phyloP scores from a whole-genome alignment of 192 early-diverging fungal genomes.

The Entomortierella chlamydospora region DNA sequence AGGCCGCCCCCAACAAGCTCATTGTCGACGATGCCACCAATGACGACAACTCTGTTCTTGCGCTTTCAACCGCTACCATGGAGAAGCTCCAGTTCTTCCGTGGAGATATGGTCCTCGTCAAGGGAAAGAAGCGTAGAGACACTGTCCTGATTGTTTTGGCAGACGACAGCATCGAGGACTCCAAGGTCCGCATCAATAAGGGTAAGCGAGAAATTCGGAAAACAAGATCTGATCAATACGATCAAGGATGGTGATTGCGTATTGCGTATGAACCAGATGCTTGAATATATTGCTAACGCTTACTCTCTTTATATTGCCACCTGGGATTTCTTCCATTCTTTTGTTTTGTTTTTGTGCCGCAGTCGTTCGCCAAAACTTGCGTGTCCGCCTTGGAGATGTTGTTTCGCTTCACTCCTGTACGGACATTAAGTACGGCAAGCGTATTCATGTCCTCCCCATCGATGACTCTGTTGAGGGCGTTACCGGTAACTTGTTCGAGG shows the following conservation, averaged over 20 bases:
- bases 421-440: conserved; percentile 98
- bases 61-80: conserved; percentile 91
- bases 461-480: conserved; percentile 99
- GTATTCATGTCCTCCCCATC: conserved; percentile 96
- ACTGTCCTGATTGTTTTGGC: conserved; percentile 95
- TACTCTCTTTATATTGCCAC: conserved; percentile 99
- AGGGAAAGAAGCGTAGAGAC: conserved; percentile 98
- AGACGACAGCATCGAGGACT: conserved; percentile 92
- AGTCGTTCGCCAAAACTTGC: conserved; percentile 96
- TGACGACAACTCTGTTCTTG: conserved; percentile 97
- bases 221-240: conserved; percentile 3
- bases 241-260: not conserved
- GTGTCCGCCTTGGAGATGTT: conserved; percentile 95
- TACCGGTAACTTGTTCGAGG: conserved; percentile 97
- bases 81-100: conserved; percentile 93
- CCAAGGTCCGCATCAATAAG: conserved; percentile 95
- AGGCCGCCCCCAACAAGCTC: conserved; percentile 96
- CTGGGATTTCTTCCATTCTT: conserved; percentile 78
- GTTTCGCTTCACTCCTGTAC: conserved; percentile 95
- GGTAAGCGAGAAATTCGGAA: conserved; percentile 46
- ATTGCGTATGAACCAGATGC: conserved; percentile 55
- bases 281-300: not conserved
- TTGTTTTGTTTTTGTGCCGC: conserved; percentile 79
- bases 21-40: conserved; percentile 97
- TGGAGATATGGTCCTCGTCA: conserved; percentile 95